Percentiles rank a stretch among this genome's conserved stretches.
These are phyloP conservation scores for Stipa capillata DNA, from an alignment of 176 grass and related monocot species.

Conservation along the genomic window DNA sequence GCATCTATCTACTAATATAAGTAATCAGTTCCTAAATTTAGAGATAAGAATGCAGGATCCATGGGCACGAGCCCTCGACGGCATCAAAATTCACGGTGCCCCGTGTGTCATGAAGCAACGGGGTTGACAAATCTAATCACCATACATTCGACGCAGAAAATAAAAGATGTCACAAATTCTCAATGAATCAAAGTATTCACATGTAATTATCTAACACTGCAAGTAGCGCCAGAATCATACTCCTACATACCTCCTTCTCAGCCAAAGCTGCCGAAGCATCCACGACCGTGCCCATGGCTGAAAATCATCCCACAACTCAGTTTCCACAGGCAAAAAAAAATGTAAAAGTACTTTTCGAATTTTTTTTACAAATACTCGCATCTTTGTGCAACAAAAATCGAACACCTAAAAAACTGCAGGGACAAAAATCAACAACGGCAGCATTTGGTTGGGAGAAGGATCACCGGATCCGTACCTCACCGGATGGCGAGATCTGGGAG, in stretches of 20 bases:
- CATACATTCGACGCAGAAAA: too few relatives aligned
- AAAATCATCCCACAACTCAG: neutral
- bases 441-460: neutral
- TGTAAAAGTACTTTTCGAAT: too few relatives aligned
- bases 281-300: constrained; percentile 33
- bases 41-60: neutral
- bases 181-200: too few relatives aligned
- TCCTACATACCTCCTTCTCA: too few relatives aligned
- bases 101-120: neutral
- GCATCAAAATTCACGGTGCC: neutral
- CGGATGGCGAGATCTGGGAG: constrained; percentile 14
- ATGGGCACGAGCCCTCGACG: neutral
- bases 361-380: neutral
- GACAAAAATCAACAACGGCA: neutral
- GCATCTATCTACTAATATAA: neutral
- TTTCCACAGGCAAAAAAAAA: neutral
- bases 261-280: too few relatives aligned
- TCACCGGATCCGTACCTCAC: constrained; percentile 2
- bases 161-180: too few relatives aligned
- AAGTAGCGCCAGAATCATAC: too few relatives aligned
- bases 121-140: too few relatives aligned
- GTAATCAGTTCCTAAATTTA: neutral
- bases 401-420: neutral
- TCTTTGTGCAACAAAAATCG: neutral
- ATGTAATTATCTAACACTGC: too few relatives aligned